Conservation (phyloP, 768 basidiomycete genomes). For the Suillus placidus region DNA sequence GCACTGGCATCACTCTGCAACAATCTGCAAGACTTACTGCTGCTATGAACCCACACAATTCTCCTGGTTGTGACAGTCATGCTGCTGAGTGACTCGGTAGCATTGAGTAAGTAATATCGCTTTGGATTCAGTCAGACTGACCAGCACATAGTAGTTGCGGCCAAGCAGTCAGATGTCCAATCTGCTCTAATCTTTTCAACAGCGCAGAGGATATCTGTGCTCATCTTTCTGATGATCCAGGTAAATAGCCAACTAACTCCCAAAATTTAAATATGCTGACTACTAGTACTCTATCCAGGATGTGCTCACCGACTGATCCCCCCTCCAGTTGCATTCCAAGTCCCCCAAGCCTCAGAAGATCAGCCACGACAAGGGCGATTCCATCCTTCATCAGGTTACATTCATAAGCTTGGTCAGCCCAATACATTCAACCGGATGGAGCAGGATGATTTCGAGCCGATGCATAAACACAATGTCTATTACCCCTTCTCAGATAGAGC, state of each 20-base stretch:
- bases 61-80: too few relatives aligned
- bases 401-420: not conserved
- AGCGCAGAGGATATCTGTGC: not conserved
- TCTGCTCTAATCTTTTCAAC: not conserved
- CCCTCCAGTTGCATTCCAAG: not conserved
- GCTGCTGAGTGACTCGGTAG: not conserved
- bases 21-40: too few relatives aligned
- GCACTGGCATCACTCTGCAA: too few relatives aligned
- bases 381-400: not conserved
- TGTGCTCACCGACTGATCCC: not conserved
- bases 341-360: not conserved
- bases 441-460: not conserved
- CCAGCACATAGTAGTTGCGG: not conserved
- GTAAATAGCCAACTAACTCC: not conserved
- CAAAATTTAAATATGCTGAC: not conserved
- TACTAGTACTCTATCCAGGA: not conserved
- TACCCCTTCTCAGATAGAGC: constrained; percentile 34
- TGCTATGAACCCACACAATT: not conserved
- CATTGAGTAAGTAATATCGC: not conserved
- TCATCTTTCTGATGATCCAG: not conserved
- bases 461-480: constrained; percentile 23
- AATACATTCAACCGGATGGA: not conserved
- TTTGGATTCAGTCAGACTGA: not conserved
- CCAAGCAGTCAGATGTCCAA: not conserved
- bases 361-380: not conserved